These are phyloP conservation scores for Debaryomyces fabryi DNA, from an alignment of 1,139 yeast species.

Conservation along the genomic window DNA sequence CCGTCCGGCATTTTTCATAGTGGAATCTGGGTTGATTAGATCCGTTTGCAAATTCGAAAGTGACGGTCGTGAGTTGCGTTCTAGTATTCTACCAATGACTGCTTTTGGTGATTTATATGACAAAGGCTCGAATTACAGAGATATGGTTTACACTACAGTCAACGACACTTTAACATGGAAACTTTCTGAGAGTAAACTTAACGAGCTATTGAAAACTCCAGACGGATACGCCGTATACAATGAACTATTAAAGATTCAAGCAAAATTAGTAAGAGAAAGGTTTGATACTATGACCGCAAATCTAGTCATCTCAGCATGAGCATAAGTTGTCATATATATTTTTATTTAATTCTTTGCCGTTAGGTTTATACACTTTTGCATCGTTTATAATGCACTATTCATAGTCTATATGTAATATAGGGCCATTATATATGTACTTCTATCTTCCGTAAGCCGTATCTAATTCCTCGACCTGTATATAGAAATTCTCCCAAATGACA, in stretches of 20 bases:
- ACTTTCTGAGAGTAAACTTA: constrained; percentile 51
- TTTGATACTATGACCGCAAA: constrained; percentile 74
- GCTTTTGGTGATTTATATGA: constrained; percentile 76
- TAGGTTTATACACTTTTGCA: neutral
- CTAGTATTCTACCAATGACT: constrained; percentile 85
- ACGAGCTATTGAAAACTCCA: constrained; percentile 41
- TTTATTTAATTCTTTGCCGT: neutral
- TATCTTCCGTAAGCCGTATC: neutral
- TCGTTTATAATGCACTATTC: neutral
- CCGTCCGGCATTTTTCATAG: constrained; percentile 60
- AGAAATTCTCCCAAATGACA: neutral
- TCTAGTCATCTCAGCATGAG: constrained; percentile 55
- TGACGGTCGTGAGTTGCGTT: constrained; percentile 62
- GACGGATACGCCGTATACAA: constrained; percentile 60
- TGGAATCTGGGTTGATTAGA: constrained; percentile 79
- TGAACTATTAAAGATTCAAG: constrained; percentile 67
- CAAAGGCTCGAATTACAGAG: constrained; percentile 36
- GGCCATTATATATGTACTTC: neutral
- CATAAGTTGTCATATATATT: neutral
- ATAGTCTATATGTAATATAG: neutral
- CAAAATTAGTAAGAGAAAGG: constrained; percentile 70
- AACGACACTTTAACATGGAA: constrained; percentile 74
- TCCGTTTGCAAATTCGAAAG: constrained; percentile 57
- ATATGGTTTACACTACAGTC: constrained; percentile 49
- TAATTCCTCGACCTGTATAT: constrained; percentile 1